A percentile compares a stretch with the other conserved stretches of the same genome.
Evolutionary conservation across 495 filamentous ascomycete species (phyloP).

Genomic region (Neurospora sp.): DNA sequence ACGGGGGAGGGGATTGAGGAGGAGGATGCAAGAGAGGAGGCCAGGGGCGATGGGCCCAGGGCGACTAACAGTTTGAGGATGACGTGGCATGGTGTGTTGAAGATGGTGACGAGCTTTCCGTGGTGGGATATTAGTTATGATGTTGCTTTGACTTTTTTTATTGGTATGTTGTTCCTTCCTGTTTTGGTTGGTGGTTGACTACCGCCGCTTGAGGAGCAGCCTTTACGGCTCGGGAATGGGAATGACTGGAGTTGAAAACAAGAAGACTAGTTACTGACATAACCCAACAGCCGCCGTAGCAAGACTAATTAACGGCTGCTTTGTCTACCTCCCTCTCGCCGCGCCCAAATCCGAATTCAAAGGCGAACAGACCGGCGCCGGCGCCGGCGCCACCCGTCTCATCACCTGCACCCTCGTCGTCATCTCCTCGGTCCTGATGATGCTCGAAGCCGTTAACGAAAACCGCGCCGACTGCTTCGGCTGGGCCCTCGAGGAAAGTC

Average conservation of each 20-base stretch:
- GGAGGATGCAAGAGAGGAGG: constrained; percentile 8
- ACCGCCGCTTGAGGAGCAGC: not conserved
- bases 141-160: constrained; percentile 54
- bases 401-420: constrained; percentile 64
- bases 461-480: constrained; percentile 58
- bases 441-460: constrained; percentile 62
- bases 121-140: constrained; percentile 62
- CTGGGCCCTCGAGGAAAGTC: constrained; percentile 50
- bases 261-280: not conserved
- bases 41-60: constrained; percentile 27
- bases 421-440: constrained; percentile 51
- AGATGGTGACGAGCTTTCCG: constrained; percentile 49
- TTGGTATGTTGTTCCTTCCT: constrained; percentile 27
- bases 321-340: constrained; percentile 51
- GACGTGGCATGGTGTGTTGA: constrained; percentile 34
- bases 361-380: constrained; percentile 34
- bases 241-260: not conserved
- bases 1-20: not conserved
- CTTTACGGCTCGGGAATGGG: not conserved
- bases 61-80: constrained; percentile 32
- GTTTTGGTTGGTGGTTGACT: not conserved
- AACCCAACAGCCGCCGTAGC: constrained; percentile 34
- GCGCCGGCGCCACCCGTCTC: constrained; percentile 57
- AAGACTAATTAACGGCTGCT: constrained; percentile 62
- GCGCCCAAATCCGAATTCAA: constrained; percentile 45